Conservation (phyloP, 495 filamentous ascomycete genomes). For the Letharia columbiana region DNA sequence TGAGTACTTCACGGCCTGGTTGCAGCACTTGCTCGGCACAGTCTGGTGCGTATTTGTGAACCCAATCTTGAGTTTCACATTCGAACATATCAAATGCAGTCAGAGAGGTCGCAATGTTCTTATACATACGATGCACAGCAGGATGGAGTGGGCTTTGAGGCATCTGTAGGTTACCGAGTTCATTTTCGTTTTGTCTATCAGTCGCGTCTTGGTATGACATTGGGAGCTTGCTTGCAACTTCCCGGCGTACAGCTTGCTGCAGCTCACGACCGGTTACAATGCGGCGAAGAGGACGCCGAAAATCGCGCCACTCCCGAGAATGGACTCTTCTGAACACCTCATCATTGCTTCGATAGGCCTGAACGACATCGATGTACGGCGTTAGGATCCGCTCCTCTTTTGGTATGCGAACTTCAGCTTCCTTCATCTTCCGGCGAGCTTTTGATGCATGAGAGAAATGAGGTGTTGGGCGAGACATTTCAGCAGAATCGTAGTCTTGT, state of each 20-base stretch:
- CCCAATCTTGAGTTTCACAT: constrained; percentile 69
- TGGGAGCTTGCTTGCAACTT: constrained; percentile 8
- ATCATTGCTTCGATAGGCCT: constrained; percentile 27
- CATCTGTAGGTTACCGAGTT: constrained; percentile 4
- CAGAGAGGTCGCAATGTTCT: constrained; percentile 48
- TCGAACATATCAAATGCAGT: constrained; percentile 73
- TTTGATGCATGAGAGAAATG: neutral
- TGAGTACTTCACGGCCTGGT: constrained; percentile 54
- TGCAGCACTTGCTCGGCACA: constrained; percentile 68
- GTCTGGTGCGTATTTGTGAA: constrained; percentile 76
- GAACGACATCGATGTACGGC: constrained; percentile 21
- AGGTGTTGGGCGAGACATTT: neutral
- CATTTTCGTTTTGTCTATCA: neutral
- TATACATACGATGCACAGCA: constrained; percentile 52
- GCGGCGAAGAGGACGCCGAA: constrained; percentile 28
- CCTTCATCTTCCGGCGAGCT: constrained; percentile 41
- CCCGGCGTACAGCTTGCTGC: constrained; percentile 26
- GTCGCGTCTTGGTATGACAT: neutral
- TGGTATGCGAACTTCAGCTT: constrained; percentile 35
- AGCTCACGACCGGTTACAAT: constrained; percentile 30
- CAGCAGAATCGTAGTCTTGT: neutral
- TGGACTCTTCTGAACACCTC: constrained; percentile 5
- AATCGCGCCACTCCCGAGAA: constrained; percentile 20
- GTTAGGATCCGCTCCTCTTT: constrained; percentile 38
- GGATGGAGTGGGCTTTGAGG: constrained; percentile 35